These are phyloP conservation scores for Cicer yamashitae DNA, from an alignment of 306 rosid genomes.

Conservation along the genomic window DNA sequence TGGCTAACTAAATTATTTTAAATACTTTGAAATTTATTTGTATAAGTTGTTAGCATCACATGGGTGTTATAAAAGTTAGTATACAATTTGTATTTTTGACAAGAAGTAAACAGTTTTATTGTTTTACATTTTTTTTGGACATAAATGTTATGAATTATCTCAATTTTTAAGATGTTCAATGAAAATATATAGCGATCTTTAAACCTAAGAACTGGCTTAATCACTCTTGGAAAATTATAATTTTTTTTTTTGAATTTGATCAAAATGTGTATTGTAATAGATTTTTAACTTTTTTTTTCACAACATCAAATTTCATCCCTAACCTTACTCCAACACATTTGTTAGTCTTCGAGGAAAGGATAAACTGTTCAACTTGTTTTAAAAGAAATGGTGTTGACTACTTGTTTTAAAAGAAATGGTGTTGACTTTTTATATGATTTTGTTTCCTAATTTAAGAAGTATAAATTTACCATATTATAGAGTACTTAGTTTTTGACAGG, in stretches of 20 bases:
- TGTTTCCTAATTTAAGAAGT: background rate
- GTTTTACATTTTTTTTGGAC: no score
- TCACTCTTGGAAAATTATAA: no score
- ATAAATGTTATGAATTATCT: no score
- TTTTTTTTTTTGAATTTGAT: no score
- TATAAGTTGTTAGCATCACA: conserved; percentile 9
- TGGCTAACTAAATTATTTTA: background rate
- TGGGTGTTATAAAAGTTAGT: background rate
- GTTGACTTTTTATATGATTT: background rate
- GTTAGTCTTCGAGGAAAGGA: background rate
- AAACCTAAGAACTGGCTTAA: no score
- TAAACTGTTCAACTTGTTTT: background rate
- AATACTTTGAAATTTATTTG: background rate
- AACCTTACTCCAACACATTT: background rate
- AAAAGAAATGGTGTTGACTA: background rate
- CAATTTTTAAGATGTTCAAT: no score
- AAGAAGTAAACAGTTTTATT: background rate
- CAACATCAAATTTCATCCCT: background rate
- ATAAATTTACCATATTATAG: background rate
- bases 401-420: background rate
- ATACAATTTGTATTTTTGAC: background rate
- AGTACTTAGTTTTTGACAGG: background rate
- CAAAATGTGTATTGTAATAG: no score
- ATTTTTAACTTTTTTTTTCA: no score
- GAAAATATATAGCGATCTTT: no score